A percentile compares a stretch with the other conserved stretches of the same genome.
Evolutionary conservation across 2,329 filamentous ascomycete genomes (phyloP).

Genomic region (Clarireedia hainanense): DNA sequence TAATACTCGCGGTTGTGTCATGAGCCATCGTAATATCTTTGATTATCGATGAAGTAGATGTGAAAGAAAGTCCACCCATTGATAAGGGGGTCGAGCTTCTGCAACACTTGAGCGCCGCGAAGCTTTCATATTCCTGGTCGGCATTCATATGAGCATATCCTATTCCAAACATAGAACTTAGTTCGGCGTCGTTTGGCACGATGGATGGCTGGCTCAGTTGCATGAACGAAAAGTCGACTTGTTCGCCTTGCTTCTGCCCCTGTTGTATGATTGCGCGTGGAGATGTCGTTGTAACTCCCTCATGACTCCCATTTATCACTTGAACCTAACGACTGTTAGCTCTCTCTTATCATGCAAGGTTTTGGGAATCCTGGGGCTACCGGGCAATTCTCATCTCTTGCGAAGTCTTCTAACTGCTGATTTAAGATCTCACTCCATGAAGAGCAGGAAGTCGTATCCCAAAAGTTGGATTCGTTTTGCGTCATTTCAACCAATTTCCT

Average conservation of each 20-base stretch:
- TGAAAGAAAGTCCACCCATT: constrained; percentile 12
- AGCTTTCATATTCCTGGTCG: constrained; percentile 15
- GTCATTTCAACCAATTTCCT: constrained; percentile 25
- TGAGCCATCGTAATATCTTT: constrained; percentile 8
- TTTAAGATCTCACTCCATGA: constrained; percentile 17
- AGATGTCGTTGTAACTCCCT: constrained; percentile 12
- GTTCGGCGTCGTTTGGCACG: constrained; percentile 7
- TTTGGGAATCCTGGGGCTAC: constrained; percentile 9
- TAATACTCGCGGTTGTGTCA: constrained; percentile 11
- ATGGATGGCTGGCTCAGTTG: constrained; percentile 2
- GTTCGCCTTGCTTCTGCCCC: constrained; percentile 9
- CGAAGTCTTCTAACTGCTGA: constrained; percentile 19
- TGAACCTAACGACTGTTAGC: constrained; percentile 18
- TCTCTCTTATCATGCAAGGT: neutral
- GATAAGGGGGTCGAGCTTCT: constrained; percentile 7
- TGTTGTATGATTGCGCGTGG: constrained; percentile 11
- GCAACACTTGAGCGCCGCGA: constrained; percentile 15
- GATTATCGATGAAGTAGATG: constrained; percentile 1
- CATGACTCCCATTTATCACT: constrained; percentile 16
- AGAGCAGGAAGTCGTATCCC: constrained; percentile 19
- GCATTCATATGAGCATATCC: constrained; percentile 18
- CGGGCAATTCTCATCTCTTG: constrained; percentile 17
- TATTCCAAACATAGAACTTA: constrained; percentile 17
- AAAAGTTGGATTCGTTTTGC: constrained; percentile 25
- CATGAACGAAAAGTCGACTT: constrained; percentile 6